phyloP scores from a whole-genome alignment of 2,329 filamentous ascomycete genomes.

The Calcarisporium arbuscula region DNA sequence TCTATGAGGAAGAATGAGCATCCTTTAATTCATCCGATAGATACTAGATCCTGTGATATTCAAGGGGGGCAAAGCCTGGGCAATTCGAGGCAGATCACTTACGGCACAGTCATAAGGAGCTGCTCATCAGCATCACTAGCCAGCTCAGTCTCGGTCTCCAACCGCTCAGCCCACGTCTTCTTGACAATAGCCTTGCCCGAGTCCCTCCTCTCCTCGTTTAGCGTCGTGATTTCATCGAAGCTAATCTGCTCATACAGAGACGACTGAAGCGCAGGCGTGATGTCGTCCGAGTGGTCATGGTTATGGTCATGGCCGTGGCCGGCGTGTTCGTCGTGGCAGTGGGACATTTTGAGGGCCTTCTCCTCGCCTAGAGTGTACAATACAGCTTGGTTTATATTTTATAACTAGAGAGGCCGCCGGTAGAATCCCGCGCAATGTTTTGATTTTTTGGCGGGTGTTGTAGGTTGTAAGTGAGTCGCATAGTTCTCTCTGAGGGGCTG shows the following conservation, averaged over 20 bases:
- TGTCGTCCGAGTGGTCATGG: slow-evolving; percentile 88
- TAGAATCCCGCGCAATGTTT: no score
- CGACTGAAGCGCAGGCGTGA: slow-evolving; percentile 83
- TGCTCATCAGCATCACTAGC: slow-evolving; percentile 87
- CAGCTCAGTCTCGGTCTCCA: slow-evolving; percentile 67
- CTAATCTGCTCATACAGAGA: slow-evolving; percentile 89
- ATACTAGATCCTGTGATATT: no score
- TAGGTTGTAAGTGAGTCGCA: no score
- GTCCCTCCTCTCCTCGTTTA: slow-evolving; percentile 70
- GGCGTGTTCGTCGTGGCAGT: slow-evolving; percentile 46
- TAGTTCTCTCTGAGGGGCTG: no score
- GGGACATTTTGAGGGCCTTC: slow-evolving; percentile 25
- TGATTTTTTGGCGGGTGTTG: no score
- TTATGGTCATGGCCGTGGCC: slow-evolving; percentile 50
- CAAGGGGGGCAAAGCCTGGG: not conserved
- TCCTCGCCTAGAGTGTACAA: not conserved
- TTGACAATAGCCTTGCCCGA: slow-evolving; percentile 70
- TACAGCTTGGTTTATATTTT: no score
- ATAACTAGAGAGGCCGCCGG: no score
- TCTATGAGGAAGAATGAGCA: slow-evolving; percentile 34
- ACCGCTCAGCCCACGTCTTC: slow-evolving; percentile 85
- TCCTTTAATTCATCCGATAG: no score
- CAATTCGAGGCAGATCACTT: slow-evolving; percentile 28
- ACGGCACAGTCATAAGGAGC: slow-evolving; percentile 88
- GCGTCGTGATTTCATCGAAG: slow-evolving; percentile 74